Conservation (phyloP, 768 basidiomycete species). For the Macrolepiota dolichaula region DNA sequence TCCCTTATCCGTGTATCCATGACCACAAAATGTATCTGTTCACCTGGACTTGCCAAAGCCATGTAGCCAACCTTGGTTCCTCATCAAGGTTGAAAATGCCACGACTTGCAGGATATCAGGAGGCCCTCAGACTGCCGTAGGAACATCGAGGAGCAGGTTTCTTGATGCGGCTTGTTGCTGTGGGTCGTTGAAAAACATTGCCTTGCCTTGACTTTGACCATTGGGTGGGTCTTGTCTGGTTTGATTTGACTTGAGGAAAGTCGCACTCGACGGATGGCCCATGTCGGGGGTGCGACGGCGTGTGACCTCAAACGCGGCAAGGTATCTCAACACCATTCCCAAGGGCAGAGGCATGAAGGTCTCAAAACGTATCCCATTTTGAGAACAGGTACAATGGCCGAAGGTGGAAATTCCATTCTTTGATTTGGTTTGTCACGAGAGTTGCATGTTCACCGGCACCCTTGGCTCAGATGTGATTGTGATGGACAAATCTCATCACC, state of each 20-base stretch:
- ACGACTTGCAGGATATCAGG: slow-evolving; percentile 28
- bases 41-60: too few species aligned
- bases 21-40: slow-evolving; percentile 26
- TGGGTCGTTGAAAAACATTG: slow-evolving; percentile 17
- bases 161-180: slow-evolving; percentile 43
- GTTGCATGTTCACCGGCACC: too few species aligned
- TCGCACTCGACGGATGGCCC: slow-evolving; percentile 37
- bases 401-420: too few species aligned
- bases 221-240: slow-evolving; percentile 20
- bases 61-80: neutral
- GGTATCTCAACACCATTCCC: neutral
- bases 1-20: slow-evolving; percentile 33
- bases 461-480: neutral
- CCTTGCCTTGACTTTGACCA: neutral
- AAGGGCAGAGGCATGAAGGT: neutral
- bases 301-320: slow-evolving; percentile 32
- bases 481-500: neutral
- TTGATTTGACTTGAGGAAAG: slow-evolving; percentile 36
- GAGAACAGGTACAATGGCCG: neutral
- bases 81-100: slow-evolving; percentile 27
- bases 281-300: slow-evolving; percentile 28
- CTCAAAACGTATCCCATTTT: neutral
- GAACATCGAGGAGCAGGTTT: slow-evolving; percentile 27
- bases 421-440: too few species aligned
- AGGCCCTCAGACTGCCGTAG: slow-evolving; percentile 24